phyloP scores from a whole-genome alignment of 139 green algal species.

The Chlamydomonas eustigma region DNA sequence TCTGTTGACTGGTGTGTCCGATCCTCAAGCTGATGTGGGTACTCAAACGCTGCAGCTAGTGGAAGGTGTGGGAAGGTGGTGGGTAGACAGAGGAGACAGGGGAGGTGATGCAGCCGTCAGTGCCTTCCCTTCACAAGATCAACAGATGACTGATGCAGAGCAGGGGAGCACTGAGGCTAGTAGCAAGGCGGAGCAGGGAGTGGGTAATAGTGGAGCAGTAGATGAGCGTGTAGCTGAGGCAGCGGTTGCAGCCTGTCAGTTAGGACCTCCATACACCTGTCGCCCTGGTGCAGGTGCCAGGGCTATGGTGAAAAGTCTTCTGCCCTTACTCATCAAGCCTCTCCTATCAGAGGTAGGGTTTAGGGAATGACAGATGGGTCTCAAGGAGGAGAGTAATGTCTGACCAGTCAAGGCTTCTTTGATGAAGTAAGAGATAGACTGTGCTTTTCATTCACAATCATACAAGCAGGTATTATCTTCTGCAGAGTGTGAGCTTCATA shows the following conservation, averaged over 20 bases:
- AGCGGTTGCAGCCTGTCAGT: slow-evolving; percentile 4
- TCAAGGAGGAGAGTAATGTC: no score
- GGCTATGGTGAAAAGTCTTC: slow-evolving; percentile 31
- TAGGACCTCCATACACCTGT: slow-evolving; percentile 27
- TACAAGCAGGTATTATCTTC: no score
- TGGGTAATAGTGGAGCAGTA: neutral
- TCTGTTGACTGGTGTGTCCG: slow-evolving; percentile 62
- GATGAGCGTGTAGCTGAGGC: neutral
- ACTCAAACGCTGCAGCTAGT: slow-evolving; percentile 21
- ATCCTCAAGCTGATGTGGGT: slow-evolving; percentile 29
- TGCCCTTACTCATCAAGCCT: slow-evolving; percentile 53
- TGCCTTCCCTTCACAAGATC: neutral
- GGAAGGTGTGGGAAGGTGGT: slow-evolving; percentile 30
- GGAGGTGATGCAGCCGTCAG: slow-evolving; percentile 31
- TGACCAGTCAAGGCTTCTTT: no score
- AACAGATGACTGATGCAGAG: neutral
- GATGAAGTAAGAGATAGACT: no score
- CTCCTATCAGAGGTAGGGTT: slow-evolving; percentile 43
- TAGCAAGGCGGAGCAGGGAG: neutral
- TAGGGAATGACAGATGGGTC: no score
- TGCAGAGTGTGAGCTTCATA: slow-evolving; percentile 29
- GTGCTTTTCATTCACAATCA: no score
- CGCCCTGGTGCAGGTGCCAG: slow-evolving; percentile 27
- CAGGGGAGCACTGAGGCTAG: neutral
- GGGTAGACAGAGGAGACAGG: slow-evolving; percentile 37